Evolutionary conservation across 2,329 filamentous ascomycete genomes (phyloP).

Genomic region (Trichoderma breve): DNA sequence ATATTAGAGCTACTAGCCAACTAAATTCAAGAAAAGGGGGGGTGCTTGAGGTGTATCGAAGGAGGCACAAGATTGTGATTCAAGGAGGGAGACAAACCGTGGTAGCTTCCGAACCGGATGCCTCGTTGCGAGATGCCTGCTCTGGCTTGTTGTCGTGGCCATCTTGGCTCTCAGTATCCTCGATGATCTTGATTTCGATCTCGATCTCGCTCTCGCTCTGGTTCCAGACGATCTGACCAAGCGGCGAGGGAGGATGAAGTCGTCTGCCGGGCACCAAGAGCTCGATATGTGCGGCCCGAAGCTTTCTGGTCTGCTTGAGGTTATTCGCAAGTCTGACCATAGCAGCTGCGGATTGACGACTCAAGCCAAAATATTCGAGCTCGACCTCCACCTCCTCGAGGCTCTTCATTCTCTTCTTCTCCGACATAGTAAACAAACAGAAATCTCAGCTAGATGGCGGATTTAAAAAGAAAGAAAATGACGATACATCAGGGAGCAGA

Average conservation of each 20-base stretch:
- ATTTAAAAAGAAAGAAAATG: background rate
- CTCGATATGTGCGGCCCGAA: background rate
- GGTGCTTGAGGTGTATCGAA: background rate
- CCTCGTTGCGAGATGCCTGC: background rate
- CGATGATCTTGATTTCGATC: background rate
- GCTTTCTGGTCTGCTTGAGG: background rate
- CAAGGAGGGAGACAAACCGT: background rate
- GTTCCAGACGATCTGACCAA: background rate
- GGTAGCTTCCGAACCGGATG: background rate
- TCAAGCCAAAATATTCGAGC: background rate
- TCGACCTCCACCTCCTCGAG: background rate
- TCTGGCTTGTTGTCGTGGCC: background rate
- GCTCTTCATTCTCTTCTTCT: background rate
- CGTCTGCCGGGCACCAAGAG: background rate
- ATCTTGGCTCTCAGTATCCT: background rate
- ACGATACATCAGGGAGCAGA: background rate
- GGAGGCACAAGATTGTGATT: background rate
- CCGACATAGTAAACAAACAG: background rate
- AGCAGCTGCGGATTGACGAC: background rate
- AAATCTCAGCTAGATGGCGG: background rate
- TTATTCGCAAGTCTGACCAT: background rate
- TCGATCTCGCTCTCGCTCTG: background rate
- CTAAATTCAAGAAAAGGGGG: no score
- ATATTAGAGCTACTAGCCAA: background rate
- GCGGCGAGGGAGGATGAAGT: background rate